Evolutionary conservation across 1,284 basidiomycete species (phyloP).

Genomic region (Prillingera fragicola): DNA sequence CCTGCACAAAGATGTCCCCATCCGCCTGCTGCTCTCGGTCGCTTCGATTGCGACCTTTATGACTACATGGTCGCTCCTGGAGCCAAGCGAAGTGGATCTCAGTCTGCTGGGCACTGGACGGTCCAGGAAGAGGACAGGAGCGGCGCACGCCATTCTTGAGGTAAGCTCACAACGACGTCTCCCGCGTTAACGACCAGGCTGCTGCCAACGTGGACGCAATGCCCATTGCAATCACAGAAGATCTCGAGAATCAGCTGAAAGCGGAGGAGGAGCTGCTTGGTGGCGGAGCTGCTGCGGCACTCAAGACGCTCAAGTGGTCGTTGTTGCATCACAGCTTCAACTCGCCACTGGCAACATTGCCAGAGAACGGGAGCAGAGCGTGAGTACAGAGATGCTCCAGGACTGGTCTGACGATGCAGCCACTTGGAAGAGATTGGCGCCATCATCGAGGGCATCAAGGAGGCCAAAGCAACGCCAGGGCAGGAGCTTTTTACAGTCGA

Average conservation of each 20-base stretch:
- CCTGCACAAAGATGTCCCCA: constrained; percentile 23
- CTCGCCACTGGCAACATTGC: constrained; percentile 23
- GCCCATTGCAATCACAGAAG: constrained; percentile 19
- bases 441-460: not conserved
- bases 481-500: constrained; percentile 18
- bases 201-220: constrained; percentile 4
- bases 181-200: constrained; percentile 2
- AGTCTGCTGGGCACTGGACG: constrained; percentile 24
- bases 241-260: constrained; percentile 26
- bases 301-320: constrained; percentile 37
- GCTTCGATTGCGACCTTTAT: constrained; percentile 31
- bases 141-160: constrained; percentile 26
- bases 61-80: constrained; percentile 25
- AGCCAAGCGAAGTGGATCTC: constrained; percentile 33
- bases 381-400: too few species aligned
- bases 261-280: constrained; percentile 26
- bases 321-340: constrained; percentile 28
- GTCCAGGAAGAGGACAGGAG: constrained; percentile 12
- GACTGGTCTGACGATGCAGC: too few species aligned
- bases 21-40: constrained; percentile 36
- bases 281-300: constrained; percentile 21
- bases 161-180: constrained; percentile 13
- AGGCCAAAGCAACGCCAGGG: constrained; percentile 12
- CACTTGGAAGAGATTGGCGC: too few species aligned
- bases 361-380: not conserved